These are phyloP conservation scores for Candida rishiriensis DNA, from an alignment of 805 yeast species.

Conservation along the genomic window DNA sequence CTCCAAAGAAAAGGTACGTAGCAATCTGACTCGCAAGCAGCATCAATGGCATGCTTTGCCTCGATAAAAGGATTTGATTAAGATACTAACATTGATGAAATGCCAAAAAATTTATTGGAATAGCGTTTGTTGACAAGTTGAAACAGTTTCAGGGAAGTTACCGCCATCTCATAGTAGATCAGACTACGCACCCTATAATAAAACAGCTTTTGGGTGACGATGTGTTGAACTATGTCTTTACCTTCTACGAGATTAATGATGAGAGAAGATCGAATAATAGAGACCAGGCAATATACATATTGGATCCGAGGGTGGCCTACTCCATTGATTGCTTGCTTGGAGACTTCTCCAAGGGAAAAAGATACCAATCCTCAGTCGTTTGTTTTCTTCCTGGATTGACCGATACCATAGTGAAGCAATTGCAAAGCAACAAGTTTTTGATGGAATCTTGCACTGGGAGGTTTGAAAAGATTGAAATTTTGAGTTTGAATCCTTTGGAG, in stretches of 20 bases:
- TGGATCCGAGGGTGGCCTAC: slow-evolving; percentile 59
- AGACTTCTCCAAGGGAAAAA: slow-evolving; percentile 63
- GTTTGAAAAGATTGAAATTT: slow-evolving; percentile 30
- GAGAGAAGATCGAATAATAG: slow-evolving; percentile 25
- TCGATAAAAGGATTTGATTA: not conserved
- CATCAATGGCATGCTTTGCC: not conserved
- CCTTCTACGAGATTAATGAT: slow-evolving; percentile 27
- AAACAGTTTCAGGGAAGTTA: slow-evolving; percentile 16
- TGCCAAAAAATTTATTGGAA: too few relatives aligned
- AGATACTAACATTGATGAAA: not conserved
- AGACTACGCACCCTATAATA: slow-evolving; percentile 23
- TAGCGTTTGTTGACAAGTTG: slow-evolving; percentile 17
- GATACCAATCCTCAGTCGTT: slow-evolving; percentile 72
- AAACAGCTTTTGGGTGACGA: slow-evolving; percentile 24
- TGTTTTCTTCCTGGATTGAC: slow-evolving; percentile 63
- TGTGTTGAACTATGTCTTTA: slow-evolving; percentile 26
- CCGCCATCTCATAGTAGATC: slow-evolving; percentile 29
- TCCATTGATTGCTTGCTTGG: slow-evolving; percentile 72
- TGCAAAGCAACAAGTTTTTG: slow-evolving; percentile 13
- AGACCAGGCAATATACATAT: slow-evolving; percentile 70
- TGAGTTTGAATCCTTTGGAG: slow-evolving; percentile 64
- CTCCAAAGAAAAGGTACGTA: slow-evolving; percentile 24
- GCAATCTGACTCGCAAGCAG: not conserved
- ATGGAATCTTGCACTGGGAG: slow-evolving; percentile 20
- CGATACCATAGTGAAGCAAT: slow-evolving; percentile 3